Evolutionary conservation across 2,329 filamentous ascomycete species (phyloP).

Genomic region (Metarhizium rileyi): DNA sequence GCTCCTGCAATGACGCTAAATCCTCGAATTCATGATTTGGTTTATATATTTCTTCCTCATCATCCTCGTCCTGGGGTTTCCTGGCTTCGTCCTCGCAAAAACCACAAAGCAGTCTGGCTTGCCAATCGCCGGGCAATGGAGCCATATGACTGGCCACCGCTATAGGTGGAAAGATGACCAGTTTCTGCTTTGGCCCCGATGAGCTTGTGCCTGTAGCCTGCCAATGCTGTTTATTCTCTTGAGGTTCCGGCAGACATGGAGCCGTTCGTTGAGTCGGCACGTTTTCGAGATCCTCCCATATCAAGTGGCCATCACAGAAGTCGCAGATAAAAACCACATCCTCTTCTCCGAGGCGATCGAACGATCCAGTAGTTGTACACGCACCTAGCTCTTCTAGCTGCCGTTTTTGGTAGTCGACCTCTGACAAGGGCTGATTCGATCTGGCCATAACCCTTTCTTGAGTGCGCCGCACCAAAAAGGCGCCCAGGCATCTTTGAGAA

Average conservation of each 20-base stretch:
- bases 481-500: conserved; percentile 43
- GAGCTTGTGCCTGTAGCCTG: conserved; percentile 36
- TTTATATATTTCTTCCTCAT: conserved; percentile 39
- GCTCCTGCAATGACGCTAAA: conserved; percentile 39
- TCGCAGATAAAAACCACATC: conserved; percentile 52
- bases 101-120: conserved; percentile 41
- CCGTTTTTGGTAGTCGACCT: conserved; percentile 25
- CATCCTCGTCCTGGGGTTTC: conserved; percentile 32
- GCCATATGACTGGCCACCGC: conserved; percentile 48
- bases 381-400: conserved; percentile 39
- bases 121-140: conserved; percentile 40
- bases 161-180: conserved; percentile 45
- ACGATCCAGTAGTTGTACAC: conserved; percentile 44
- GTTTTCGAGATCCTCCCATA: conserved; percentile 46
- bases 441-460: conserved; percentile 24
- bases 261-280: conserved; percentile 38
- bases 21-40: conserved; percentile 42
- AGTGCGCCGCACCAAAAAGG: conserved; percentile 42
- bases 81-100: conserved; percentile 46
- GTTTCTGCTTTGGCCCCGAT: conserved; percentile 35
- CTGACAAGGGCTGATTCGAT: conserved; percentile 13
- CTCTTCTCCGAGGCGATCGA: conserved; percentile 43
- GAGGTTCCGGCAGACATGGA: conserved; percentile 14
- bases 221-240: conserved; percentile 33
- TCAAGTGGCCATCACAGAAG: conserved; percentile 49